Percentiles rank a stretch among this genome's conserved stretches.
Conservation (phyloP, 2,329 filamentous ascomycete species). For the Camillea tinctor region DNA sequence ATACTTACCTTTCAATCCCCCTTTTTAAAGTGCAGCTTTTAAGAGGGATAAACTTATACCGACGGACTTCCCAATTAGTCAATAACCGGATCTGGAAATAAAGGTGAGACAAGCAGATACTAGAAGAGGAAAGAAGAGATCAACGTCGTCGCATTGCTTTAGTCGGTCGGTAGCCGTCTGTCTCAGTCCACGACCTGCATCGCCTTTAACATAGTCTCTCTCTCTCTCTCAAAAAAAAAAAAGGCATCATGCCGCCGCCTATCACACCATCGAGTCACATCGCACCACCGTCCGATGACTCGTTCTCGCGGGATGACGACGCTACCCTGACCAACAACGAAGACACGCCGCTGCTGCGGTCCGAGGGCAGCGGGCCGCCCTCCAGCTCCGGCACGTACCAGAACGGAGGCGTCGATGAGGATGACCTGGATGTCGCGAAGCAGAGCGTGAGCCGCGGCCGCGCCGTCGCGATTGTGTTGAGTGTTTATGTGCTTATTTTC, state of each 20-base stretch:
- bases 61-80: background rate
- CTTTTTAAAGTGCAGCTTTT: background rate
- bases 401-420: slow-evolving; percentile 16
- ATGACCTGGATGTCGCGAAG: slow-evolving; percentile 28
- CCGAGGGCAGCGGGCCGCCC: slow-evolving; percentile 14
- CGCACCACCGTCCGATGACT: slow-evolving; percentile 11
- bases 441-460: slow-evolving; percentile 33
- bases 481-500: slow-evolving; percentile 58
- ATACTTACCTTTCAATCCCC: too few species aligned
- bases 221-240: too few species aligned
- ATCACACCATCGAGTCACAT: slow-evolving; percentile 3
- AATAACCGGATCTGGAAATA: too few species aligned
- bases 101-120: too few species aligned
- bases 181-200: too few species aligned
- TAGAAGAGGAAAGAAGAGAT: too few species aligned
- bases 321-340: slow-evolving; percentile 18
- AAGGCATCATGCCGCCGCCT: slow-evolving; percentile 10
- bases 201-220: too few species aligned
- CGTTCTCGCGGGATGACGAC: slow-evolving; percentile 12
- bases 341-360: slow-evolving; percentile 28
- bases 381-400: slow-evolving; percentile 13
- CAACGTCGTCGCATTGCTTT: too few species aligned
- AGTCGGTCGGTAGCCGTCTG: too few species aligned
- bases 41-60: too few species aligned
- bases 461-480: slow-evolving; percentile 47